Base-by-base conservation (phyloP, 2,329 filamentous ascomycete genomes). In the Cercospora sp. region DNA sequence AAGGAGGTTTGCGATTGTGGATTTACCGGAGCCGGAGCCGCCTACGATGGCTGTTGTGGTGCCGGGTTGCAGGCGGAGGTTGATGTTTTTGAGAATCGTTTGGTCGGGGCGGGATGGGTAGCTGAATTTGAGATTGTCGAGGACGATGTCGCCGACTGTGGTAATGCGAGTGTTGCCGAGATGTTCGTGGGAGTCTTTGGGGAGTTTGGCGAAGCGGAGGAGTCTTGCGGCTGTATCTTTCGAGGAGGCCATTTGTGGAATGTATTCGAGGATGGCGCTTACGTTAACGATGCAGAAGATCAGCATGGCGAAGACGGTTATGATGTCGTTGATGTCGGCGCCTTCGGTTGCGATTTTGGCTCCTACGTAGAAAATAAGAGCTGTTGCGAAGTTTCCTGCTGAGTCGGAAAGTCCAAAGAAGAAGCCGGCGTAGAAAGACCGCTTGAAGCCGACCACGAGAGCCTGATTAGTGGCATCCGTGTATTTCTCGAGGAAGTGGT, bases 21-120 rank as follows among this genome's bases (percentile, higher is more conserved):
- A 94, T 80, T 99, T 98, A 0, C 95, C 94, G n/a, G 90, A 92
- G 0, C 95, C 94, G 0, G 93, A 97, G 0, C 87, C 81, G 0
- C 94, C 94, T 2, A 96, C 93, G 20, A 98, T 87, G 2, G 92
- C 93, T 0, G 89, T 89, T 72, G 87, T 91, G 3, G 86, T 87
- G 23, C 89, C 88, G 0, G 85, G 78, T 1, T 83, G 76, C 62
- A 97, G 86, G 0, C 79, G 81, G 7, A 97, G 81, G n/a, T 83
- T 88, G n/a, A 96, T 77, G 23, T 87, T 81, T 9, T 83, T 82
- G 1, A 97, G 82, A 0, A 92, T 86, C 0, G 66, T 72, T 42
- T 81, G 81, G 1, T 81, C 77, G 0, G 84, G 83, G 0, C 85
- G 82, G 2, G 84, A 83, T 0, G 91, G 90, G 74, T 97, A 97